Base-by-base conservation (phyloP, 371 early-diverging fungal genomes). In the Syncephalastrum sp. region DNA sequence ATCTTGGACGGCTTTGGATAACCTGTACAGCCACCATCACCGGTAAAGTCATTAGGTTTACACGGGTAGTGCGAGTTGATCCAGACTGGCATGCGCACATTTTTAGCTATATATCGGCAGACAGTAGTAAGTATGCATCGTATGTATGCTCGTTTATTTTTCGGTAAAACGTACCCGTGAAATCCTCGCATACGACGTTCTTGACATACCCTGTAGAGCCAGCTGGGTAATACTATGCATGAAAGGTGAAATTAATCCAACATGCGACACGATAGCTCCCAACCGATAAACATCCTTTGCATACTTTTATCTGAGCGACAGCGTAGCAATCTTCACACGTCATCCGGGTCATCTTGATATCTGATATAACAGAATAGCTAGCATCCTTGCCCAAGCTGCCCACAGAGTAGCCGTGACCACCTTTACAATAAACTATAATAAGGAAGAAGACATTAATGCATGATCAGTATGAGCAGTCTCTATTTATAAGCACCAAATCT, bases 31-130 rank as follows among this genome's bases (percentile, higher is more conserved):
- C 59, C 53, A 23, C 59, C 59, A 25, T 58, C 59, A n/a, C 38
- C 23, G 6, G 52, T 58, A 19, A 51, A 51, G 3, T 58, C 59
- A 1, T 29, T 47, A 2, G 45, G 17, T 21, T 58, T 45, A 23
- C 59, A 58, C 15, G 59, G 59, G 38, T 58, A 58, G 23, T 58
- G 59, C 2, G 52, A 51, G 25, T 58, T 51, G 44, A 52, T 45
- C 59, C 59, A 58, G 15, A 58, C 41, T 15, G 59, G 59, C 17
- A 58, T 45, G 2, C 23, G 19, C 14, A 58, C 59, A 14, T 58
- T 45, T 2, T 44, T 58, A 14, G 46, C 53, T 50, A 33, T 56
- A 23, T 7, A 27, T 27, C 27, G 3, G 4, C 27, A 10, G 7
- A 13, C 10, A 42, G 21, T 43, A 43, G 44, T 13, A 12, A 53